Evolutionary conservation across 768 basidiomycete species (phyloP).

Genomic region (Mycena galericulata): DNA sequence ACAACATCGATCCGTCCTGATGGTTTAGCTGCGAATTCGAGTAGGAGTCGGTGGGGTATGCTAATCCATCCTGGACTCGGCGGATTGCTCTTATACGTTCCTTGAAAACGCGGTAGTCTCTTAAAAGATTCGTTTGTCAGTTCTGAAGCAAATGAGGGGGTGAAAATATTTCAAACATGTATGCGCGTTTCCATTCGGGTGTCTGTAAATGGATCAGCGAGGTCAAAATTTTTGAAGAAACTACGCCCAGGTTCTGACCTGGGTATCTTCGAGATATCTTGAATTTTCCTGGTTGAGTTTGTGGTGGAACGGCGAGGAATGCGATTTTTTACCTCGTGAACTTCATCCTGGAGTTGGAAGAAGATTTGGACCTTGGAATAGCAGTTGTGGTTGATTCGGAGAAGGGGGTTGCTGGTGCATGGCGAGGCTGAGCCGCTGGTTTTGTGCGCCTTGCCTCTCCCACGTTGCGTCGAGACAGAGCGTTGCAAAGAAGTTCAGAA

Average conservation of each 20-base stretch:
- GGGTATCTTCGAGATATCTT: slow-evolving; percentile 79
- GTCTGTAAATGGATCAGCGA: background rate
- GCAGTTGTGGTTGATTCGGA: background rate
- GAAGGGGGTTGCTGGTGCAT: background rate
- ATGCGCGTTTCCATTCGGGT: slow-evolving; percentile 52
- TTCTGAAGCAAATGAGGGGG: background rate
- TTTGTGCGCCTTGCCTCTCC: slow-evolving; percentile 7
- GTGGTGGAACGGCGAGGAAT: background rate
- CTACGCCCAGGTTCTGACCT: slow-evolving; percentile 56
- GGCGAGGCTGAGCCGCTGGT: background rate
- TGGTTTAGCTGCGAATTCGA: slow-evolving; percentile 25
- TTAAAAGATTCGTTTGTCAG: slow-evolving; percentile 42
- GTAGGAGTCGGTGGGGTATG: slow-evolving; percentile 19
- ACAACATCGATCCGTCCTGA: slow-evolving; percentile 23
- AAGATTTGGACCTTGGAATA: background rate
- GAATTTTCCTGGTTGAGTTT: background rate
- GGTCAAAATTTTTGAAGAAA: background rate
- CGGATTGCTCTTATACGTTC: slow-evolving; percentile 33
- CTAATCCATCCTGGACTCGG: slow-evolving; percentile 21
- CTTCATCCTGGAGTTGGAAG: slow-evolving; percentile 57
- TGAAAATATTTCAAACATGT: slow-evolving; percentile 60
- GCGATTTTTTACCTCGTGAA: slow-evolving; percentile 63
- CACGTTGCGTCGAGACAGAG: slow-evolving; percentile 28
- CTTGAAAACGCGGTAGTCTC: slow-evolving; percentile 67
- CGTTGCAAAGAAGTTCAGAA: slow-evolving; percentile 5